Evolutionary conservation across 1,284 basidiomycete genomes (phyloP), one percentile per base, ranked within the genome.

Genomic region (Ganoderma resinaceum): DNA sequence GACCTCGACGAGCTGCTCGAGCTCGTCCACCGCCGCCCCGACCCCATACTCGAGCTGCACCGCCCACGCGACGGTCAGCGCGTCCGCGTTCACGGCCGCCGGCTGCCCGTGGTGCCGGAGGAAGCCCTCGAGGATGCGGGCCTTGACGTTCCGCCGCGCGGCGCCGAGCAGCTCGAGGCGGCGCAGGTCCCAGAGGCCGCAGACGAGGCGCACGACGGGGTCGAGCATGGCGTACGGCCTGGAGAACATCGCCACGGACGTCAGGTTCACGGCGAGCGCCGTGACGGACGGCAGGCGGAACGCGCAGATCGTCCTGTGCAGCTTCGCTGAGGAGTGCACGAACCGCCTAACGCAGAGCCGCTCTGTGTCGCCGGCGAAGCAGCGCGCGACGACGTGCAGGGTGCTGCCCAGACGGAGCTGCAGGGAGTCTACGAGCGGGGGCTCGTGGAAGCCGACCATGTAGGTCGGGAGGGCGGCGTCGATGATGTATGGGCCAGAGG

Each of bases 11-110:
- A 58, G 55, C 55, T 37, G 18, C 55, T 58, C 55, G 20, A 58
- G 55, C 55, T 58, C 55, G 55, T 58, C 55, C n/a, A 37, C 55
- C 16, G 33, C 55, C 55, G 55, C 55, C 1, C 31, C 55, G 3
- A 58, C 33, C 31, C 55, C 55, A 4, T 58, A 37, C 55, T 58
- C 55, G 55, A 58, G 55, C 31, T 58, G 55, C 20, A 58, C n/a
- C 3, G 31, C 55, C 55, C 55, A 58, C 31, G 33, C 55, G 33
- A 58, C 31, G 3, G 20, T 58, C 33, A 58, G 20, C 7, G 20
- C 11, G 7, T 58, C 55, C 2, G 55, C 4, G 2, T 33, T 58
- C 29, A 37, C 9, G 3, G 9, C 55, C 6, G 33, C 33, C 7
- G 18, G n/a, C 3, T 37, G 33, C 1, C 31, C 55, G 20, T n/a